phyloP scores from a whole-genome alignment of 2,329 filamentous ascomycete species.

The Chaetomiaceae sp. region DNA sequence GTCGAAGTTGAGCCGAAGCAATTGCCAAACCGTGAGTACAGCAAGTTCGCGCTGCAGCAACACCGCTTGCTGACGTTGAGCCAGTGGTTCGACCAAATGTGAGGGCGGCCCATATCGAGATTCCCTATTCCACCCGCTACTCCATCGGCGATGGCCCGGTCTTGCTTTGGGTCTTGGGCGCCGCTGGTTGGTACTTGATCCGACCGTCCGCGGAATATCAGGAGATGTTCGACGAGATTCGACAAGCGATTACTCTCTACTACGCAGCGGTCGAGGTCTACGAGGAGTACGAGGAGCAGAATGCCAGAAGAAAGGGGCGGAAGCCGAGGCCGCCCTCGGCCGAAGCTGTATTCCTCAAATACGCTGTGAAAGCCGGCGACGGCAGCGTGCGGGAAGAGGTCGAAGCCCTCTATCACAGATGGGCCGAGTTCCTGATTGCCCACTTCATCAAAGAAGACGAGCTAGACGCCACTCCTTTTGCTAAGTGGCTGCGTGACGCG shows the following conservation, averaged over 20 bases:
- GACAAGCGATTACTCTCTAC: slow-evolving; percentile 57
- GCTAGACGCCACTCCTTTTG: slow-evolving; percentile 39
- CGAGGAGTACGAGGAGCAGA: slow-evolving; percentile 29
- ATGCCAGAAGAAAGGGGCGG: slow-evolving; percentile 29
- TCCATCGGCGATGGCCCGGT: slow-evolving; percentile 50
- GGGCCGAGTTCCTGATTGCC: slow-evolving; percentile 46
- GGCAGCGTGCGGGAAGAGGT: slow-evolving; percentile 47
- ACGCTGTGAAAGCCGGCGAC: slow-evolving; percentile 47
- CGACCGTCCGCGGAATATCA: slow-evolving; percentile 52
- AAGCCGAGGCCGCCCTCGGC: slow-evolving; percentile 24
- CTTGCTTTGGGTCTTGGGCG: slow-evolving; percentile 57
- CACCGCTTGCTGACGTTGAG: neutral
- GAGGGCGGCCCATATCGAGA: slow-evolving; percentile 42
- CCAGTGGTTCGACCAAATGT: slow-evolving; percentile 31
- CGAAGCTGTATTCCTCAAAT: slow-evolving; percentile 36
- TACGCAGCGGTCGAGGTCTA: slow-evolving; percentile 58
- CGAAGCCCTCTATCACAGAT: slow-evolving; percentile 39
- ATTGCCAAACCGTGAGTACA: slow-evolving; percentile 30
- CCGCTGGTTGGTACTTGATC: slow-evolving; percentile 64
- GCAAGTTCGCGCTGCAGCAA: neutral
- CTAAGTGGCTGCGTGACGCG: slow-evolving; percentile 40
- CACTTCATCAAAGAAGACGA: slow-evolving; percentile 42
- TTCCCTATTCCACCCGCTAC: slow-evolving; percentile 43
- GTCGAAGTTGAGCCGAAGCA: slow-evolving; percentile 45
- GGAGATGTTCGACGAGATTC: slow-evolving; percentile 52